Percentiles rank a stretch among this genome's conserved stretches.
Evolutionary conservation across 2,329 filamentous ascomycete species (phyloP).

Genomic region (Xylariaceae sp.): DNA sequence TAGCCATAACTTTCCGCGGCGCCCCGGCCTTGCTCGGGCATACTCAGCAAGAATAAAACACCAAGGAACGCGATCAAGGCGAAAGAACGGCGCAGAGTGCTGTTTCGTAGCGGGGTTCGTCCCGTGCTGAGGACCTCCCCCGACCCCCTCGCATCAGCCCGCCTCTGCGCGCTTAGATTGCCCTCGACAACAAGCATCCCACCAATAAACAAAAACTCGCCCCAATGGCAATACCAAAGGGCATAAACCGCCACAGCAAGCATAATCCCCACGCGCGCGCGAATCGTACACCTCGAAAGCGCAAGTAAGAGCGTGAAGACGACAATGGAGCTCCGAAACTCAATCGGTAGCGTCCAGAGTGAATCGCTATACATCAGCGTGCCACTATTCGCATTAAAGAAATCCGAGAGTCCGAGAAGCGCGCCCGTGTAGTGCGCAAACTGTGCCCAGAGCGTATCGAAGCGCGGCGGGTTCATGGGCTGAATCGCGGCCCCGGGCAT

Average conservation of each 20-base stretch:
- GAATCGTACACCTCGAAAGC: slow-evolving; percentile 24
- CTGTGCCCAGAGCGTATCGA: slow-evolving; percentile 20
- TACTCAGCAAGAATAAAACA: slow-evolving; percentile 21
- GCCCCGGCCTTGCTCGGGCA: slow-evolving; percentile 23
- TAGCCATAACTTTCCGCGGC: slow-evolving; percentile 24
- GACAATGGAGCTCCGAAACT: slow-evolving; percentile 35
- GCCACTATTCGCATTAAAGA: slow-evolving; percentile 12
- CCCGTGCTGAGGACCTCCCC: background rate
- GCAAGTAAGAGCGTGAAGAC: slow-evolving; percentile 33
- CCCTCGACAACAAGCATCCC: slow-evolving; percentile 33
- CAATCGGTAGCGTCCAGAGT: slow-evolving; percentile 36
- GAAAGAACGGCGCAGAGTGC: background rate
- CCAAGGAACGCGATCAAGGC: slow-evolving; percentile 12
- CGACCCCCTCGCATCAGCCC: background rate
- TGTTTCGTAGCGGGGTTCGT: background rate
- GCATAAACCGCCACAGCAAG: slow-evolving; percentile 23
- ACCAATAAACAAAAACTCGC: slow-evolving; percentile 28
- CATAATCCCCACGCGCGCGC: slow-evolving; percentile 21
- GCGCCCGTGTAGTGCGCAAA: slow-evolving; percentile 17
- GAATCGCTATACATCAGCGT: slow-evolving; percentile 31
- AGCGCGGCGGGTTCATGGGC: slow-evolving; percentile 17
- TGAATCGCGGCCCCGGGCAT: slow-evolving; percentile 22
- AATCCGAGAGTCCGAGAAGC: slow-evolving; percentile 16
- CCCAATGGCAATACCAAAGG: slow-evolving; percentile 27
- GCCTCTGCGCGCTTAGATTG: slow-evolving; percentile 1